Conservation (phyloP, 768 basidiomycete species). For the Asterophora parasitica region DNA sequence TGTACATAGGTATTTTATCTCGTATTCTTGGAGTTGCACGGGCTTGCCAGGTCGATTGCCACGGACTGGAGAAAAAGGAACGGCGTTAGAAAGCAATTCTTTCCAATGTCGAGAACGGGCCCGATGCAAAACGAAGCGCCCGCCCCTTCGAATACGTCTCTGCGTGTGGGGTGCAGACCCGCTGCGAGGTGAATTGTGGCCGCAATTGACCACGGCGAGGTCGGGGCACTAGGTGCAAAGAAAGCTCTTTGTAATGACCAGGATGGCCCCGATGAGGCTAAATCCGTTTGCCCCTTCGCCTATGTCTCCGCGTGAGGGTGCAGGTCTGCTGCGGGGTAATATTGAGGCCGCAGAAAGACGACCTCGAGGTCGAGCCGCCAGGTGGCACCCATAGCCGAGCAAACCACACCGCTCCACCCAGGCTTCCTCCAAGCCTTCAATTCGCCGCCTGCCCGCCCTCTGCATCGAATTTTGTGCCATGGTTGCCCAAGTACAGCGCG, state of each 20-base stretch:
- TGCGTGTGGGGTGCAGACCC: not conserved
- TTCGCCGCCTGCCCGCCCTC: too few relatives aligned
- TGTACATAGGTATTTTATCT: slow-evolving; percentile 99
- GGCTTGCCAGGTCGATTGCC: slow-evolving; percentile 98
- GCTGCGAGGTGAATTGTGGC: not conserved
- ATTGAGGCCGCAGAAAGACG: not conserved
- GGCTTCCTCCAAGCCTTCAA: not conserved
- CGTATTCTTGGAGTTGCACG: slow-evolving; percentile 96
- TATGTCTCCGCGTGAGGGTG: too few relatives aligned
- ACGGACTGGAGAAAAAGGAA: slow-evolving; percentile 59
- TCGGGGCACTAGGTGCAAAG: slow-evolving; percentile 9
- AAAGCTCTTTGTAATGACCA: too few relatives aligned
- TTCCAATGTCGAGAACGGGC: slow-evolving; percentile 8
- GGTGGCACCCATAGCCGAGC: slow-evolving; percentile 12
- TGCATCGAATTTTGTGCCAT: not conserved
- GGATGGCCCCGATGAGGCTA: too few relatives aligned
- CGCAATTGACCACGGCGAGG: not conserved
- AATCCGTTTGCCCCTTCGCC: too few relatives aligned
- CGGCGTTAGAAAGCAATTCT: slow-evolving; percentile 10
- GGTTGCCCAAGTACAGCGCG: not conserved
- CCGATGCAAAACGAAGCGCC: not conserved
- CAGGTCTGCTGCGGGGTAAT: too few relatives aligned
- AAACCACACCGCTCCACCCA: not conserved
- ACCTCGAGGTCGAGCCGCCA: slow-evolving; percentile 4
- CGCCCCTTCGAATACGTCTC: not conserved